phyloP scores from a whole-genome alignment of 306 rosid species.

The Mucuna pruriens region DNA sequence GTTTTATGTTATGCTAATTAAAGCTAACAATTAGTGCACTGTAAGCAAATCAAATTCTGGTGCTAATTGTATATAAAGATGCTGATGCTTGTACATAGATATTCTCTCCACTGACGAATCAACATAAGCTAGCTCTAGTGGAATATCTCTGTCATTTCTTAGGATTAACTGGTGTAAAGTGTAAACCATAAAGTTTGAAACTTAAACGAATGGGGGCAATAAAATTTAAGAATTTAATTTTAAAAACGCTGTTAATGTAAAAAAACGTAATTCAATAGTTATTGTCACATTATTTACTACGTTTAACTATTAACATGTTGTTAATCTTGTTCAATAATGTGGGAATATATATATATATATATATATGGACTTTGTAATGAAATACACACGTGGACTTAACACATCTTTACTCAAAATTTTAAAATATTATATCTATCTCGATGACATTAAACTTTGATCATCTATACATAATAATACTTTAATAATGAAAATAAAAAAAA shows the following conservation, averaged over 20 bases:
- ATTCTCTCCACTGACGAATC: constrained; percentile 7
- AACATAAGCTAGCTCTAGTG: background rate
- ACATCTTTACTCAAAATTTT: background rate
- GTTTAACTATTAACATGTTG: background rate
- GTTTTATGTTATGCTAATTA: constrained; percentile 2
- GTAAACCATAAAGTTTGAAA: background rate
- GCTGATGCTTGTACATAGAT: constrained; percentile 13
- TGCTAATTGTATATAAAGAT: background rate
- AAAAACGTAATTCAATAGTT: background rate
- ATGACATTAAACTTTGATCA: background rate
- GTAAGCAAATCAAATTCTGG: background rate
- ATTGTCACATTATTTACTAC: background rate
- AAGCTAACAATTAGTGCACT: background rate
- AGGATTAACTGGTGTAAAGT: background rate
- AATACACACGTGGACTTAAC: background rate
- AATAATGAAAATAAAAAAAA: too few species aligned
- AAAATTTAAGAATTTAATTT: background rate
- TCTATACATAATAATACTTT: too few species aligned
- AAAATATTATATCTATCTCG: background rate
- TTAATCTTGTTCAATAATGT: background rate
- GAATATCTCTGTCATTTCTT: background rate
- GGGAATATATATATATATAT: too few species aligned
- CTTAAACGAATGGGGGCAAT: background rate
- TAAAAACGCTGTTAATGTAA: background rate
- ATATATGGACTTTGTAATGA: background rate